Evolutionary conservation across 2,329 filamentous ascomycete species (phyloP), one percentile per base, ranked within the genome.

Genomic region (Diaporthe vaccinii): DNA sequence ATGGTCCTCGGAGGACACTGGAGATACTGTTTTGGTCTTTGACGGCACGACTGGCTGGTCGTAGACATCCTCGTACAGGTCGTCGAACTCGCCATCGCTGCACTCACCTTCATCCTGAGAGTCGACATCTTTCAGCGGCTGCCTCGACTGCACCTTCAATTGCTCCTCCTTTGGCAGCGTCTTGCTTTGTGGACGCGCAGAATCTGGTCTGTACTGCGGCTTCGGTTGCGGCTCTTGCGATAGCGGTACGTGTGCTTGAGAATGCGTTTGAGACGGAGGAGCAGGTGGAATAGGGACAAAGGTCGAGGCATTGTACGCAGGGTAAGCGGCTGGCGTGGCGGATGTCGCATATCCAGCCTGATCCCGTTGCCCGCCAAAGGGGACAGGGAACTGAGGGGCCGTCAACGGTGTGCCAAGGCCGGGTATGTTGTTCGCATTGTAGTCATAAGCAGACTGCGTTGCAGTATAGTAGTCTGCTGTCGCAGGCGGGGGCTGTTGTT

Each of bases 21-120:
- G 72, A 17, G 51, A 46, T 20, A 53, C 72, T 22, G 39, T 25
- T 49, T 55, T 55, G 53, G 49, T 31, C 12, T 61, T 49, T 51
- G 53, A 39, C 28, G 51, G 51, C 51, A 44, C 46, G 36, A 61
- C 46, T 79, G 79, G 62, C 78, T 78, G 14, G 88, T 86, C 67
- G 14, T 67, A 53, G 17, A 55, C 70, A 49, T 76, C 70, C 39
- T 90, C 88, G 76, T 91, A 91, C 3, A 88, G 79, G 78, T 91
- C 89, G 68, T 91, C 89, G 67, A 89, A 87, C 78, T 93, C 91
- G 25, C 88, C 90, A 79, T 96, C 94, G 77, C 91, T 94, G 41
- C 97, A 82, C 82, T 97, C 95, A 22, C 93, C 94, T 79, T 97
- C 94, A 80, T 97, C 94, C 36, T 83, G 76, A 28, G 79, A 79